Percentiles rank a stretch among this genome's conserved stretches.
Evolutionary conservation across 2,329 filamentous ascomycete species (phyloP).

Genomic region (Fusarium musae): DNA sequence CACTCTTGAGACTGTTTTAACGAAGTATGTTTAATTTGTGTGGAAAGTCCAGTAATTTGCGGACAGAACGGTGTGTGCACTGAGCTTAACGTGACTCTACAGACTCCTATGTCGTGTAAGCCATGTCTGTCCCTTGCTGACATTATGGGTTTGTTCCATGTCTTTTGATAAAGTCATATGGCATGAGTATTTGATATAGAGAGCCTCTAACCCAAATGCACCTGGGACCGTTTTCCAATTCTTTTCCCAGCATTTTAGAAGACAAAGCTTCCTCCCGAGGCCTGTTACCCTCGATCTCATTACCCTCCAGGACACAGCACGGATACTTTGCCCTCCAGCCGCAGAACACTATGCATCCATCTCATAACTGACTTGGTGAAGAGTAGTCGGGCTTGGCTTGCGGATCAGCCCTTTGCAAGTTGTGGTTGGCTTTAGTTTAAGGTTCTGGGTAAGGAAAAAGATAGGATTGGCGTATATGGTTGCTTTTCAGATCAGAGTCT

Average conservation of each 20-base stretch:
- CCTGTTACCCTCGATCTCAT: no score
- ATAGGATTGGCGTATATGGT: fast-evolving
- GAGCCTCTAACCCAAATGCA: neutral
- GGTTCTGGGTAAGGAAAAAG: neutral
- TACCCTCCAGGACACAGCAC: fast-evolving
- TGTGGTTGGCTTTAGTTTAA: neutral
- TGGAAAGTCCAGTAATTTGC: neutral
- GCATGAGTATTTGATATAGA: fast-evolving
- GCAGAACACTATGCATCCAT: neutral
- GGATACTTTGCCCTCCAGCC: fast-evolving
- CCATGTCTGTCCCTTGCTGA: neutral
- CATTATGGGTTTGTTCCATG: neutral
- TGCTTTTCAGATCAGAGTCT: neutral
- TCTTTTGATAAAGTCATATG: neutral
- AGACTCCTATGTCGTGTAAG: neutral
- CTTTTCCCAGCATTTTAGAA: neutral
- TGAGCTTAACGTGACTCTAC: neutral
- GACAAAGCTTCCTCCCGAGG: fast-evolving
- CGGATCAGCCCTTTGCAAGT: neutral
- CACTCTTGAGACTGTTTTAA: no score
- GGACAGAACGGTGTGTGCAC: neutral
- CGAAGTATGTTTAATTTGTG: no score
- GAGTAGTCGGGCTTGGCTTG: neutral
- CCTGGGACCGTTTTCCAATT: fast-evolving
- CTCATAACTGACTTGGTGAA: neutral